These are phyloP conservation scores for Ogataea saltuana DNA, from an alignment of 805 yeast genomes.

Conservation along the genomic window DNA sequence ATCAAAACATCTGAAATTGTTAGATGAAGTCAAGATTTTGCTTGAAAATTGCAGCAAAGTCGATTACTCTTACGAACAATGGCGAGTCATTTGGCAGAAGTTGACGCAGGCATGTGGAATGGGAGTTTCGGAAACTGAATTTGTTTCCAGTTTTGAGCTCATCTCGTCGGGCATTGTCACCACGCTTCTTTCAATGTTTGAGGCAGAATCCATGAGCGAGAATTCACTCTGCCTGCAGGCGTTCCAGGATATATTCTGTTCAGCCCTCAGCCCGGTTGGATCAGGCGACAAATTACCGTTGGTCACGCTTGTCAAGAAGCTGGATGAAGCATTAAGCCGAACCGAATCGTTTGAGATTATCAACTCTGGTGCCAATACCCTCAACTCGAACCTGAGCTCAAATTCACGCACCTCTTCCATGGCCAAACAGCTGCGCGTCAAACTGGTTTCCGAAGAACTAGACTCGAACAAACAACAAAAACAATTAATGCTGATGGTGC, in stretches of 20 bases:
- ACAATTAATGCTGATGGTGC: slow-evolving; percentile 48
- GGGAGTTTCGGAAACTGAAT: slow-evolving; percentile 14
- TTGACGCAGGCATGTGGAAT: slow-evolving; percentile 39
- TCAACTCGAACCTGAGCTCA: slow-evolving; percentile 17
- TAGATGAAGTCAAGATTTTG: slow-evolving; percentile 30
- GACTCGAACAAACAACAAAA: slow-evolving; percentile 30
- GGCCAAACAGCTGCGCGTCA: slow-evolving; percentile 70
- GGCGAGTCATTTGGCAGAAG: slow-evolving; percentile 40
- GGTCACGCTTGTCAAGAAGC: slow-evolving; percentile 49
- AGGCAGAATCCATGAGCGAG: slow-evolving; percentile 27
- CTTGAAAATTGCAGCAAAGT: slow-evolving; percentile 25
- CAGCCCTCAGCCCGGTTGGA: slow-evolving; percentile 34
- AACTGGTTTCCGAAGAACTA: slow-evolving; percentile 44
- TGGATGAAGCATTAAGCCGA: slow-evolving; percentile 75
- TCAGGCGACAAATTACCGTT: slow-evolving; percentile 38
- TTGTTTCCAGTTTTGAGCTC: slow-evolving; percentile 73
- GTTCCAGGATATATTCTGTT: slow-evolving; percentile 46
- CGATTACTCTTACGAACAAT: slow-evolving; percentile 31
- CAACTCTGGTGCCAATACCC: slow-evolving; percentile 41
- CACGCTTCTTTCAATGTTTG: slow-evolving; percentile 40
- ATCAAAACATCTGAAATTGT: slow-evolving; percentile 31
- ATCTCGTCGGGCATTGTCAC: slow-evolving; percentile 65
- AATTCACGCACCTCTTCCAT: slow-evolving; percentile 53
- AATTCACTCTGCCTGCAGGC: slow-evolving; percentile 40
- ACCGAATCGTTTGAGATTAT: slow-evolving; percentile 70